Evolutionary conservation across 2,329 filamentous ascomycete species (phyloP), one percentile per base, ranked within the genome.

Genomic region (Fusarium bulbicola): DNA sequence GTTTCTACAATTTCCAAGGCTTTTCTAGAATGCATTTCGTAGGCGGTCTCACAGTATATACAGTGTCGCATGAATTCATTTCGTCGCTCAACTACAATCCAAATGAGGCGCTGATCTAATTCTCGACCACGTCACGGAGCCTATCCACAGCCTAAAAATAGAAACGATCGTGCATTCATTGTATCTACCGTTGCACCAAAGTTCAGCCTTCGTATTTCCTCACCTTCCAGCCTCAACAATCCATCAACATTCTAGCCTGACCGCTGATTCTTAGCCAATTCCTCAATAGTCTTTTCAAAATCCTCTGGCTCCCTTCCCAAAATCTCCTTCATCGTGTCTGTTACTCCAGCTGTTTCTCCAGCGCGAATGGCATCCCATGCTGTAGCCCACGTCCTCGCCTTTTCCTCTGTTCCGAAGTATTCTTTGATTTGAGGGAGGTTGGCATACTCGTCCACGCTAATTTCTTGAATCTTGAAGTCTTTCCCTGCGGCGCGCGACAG

Each of bases 331-430:
- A 68, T 21, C 1, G 56, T 73, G 4, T 30, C 16, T 4, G 54
- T 70, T 4, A 73, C 57, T 0, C 40, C 42, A 14, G 52, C 72
- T 3, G 72, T 63, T n/a, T 74, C 73, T 2, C 73, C 69, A 6
- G 53, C 69, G 18, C 34, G 49, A 2, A 74, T 74, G 7, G 62
- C 73, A 5, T 71, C 62, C 72, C 72, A 74, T 4, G 73, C 73
- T 9, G 73, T 74, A 20, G 73, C 73, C 73, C 73, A 74, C 0
- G 69, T 68, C 3, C 21, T 60, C 1, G 72, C 69, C 3, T 62
- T 46, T 1, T 71, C 54, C 13, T 63, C 54, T 0, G 56, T 59
- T 2, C 62, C 66, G 8, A 75, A 75, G 5, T 66, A 64, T 8
- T 18, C 30, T 13, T 58, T 46, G 5, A 74, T 45, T 18, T 74